phyloP scores from a whole-genome alignment of 768 basidiomycete species.

The Phanerodontia chrysosporium region DNA sequence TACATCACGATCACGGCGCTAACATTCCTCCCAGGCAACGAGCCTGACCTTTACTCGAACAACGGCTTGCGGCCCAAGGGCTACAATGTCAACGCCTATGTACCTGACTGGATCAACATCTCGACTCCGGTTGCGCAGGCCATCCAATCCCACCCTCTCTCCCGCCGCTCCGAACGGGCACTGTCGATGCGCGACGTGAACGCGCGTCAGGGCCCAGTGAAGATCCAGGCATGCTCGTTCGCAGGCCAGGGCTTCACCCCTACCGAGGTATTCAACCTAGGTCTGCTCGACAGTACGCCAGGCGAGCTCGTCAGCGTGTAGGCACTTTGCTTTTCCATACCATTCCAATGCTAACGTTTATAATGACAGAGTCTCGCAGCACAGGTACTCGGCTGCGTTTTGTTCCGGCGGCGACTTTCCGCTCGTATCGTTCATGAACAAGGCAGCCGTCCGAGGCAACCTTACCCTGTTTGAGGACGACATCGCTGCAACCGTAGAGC shows the following conservation, averaged over 20 bases:
- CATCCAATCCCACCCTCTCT: not conserved
- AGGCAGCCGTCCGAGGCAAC: conserved; percentile 51
- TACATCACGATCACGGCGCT: not conserved
- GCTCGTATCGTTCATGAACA: conserved; percentile 64
- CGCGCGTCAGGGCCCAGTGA: conserved; percentile 12
- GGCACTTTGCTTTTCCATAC: conserved; percentile 15
- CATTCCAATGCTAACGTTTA: not conserved
- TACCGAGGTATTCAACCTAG: conserved; percentile 49
- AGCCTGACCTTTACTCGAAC: conserved; percentile 29
- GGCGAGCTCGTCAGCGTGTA: conserved; percentile 53
- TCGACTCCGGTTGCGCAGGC: conserved; percentile 21
- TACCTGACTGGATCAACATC: conserved; percentile 25
- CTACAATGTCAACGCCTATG: conserved; percentile 27
- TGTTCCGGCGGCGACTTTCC: conserved; percentile 50
- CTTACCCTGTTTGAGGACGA: conserved; percentile 48
- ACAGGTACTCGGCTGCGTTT: conserved; percentile 54
- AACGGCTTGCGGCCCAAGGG: conserved; percentile 24
- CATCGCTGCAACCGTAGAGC: conserved; percentile 42
- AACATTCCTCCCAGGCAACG: conserved; percentile 22
- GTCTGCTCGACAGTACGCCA: conserved; percentile 43
- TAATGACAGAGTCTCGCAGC: conserved; percentile 45
- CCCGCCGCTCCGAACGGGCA: not conserved
- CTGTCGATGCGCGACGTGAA: too few relatives aligned
- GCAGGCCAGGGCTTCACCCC: conserved; percentile 47
- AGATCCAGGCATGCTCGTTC: conserved; percentile 24